Evolutionary conservation across 805 yeast genomes (phyloP).

Genomic region (Torulaspora gathmanii): DNA sequence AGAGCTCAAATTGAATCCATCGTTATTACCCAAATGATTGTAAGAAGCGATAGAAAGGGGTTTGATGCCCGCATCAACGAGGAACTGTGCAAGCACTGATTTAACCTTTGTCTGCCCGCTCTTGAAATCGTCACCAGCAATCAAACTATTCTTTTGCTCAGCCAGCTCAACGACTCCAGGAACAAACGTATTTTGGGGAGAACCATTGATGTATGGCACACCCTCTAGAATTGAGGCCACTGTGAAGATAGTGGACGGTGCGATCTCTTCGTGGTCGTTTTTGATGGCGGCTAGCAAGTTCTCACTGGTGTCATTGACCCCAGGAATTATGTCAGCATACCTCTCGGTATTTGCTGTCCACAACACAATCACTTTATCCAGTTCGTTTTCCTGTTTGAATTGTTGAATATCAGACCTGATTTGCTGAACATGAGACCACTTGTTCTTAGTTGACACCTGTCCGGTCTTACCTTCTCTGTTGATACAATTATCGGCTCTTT

Average conservation of each 20-base stretch:
- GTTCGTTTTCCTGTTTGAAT: constrained; percentile 64
- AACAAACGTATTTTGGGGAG: constrained; percentile 96
- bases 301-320: constrained; percentile 86
- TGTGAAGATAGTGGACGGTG: constrained; percentile 93
- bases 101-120: constrained; percentile 94
- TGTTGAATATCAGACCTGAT: constrained; percentile 78
- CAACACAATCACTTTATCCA: constrained; percentile 83
- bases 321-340: constrained; percentile 68
- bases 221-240: constrained; percentile 87
- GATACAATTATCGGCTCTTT: constrained; percentile 83
- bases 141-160: constrained; percentile 65
- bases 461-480: constrained; percentile 43
- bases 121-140: constrained; percentile 97
- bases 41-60: constrained; percentile 93
- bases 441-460: constrained; percentile 50
- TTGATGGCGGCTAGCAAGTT: constrained; percentile 71
- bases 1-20: constrained; percentile 86
- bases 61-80: constrained; percentile 95
- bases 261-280: constrained; percentile 71
- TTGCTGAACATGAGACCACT: constrained; percentile 86
- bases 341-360: constrained; percentile 99
- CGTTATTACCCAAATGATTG: constrained; percentile 95
- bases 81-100: constrained; percentile 93
- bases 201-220: constrained; percentile 89
- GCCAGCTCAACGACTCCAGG: constrained; percentile 93